Evolutionary conservation across 208 protist genomes (phyloP), one percentile per base, ranked within the genome.

Genomic region (Eutreptiella sp.): DNA sequence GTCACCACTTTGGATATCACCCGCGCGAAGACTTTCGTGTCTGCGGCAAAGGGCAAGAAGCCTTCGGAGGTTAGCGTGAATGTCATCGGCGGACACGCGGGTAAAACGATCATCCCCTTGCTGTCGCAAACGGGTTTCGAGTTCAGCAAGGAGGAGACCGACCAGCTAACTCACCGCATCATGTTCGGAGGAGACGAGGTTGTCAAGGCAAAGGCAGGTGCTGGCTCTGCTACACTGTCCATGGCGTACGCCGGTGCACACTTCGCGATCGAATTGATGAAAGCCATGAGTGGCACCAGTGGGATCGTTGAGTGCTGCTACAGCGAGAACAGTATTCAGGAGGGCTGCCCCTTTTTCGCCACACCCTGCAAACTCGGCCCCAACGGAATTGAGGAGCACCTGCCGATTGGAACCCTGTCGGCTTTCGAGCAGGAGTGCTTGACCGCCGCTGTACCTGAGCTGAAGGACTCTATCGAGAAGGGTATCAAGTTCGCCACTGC

Each of bases 11-110:
- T 95, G 34, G 92, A 97, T 58, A 81, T 85, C 9, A 58, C 94
- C 5, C 88, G 92, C 46, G 89, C 89, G 1, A 85, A 80, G 38
- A 81, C 80, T 33, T 97, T 95, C 72, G 77, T 97, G 60, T 59
- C 73, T 4, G 52, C 73, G 53, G 16, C 36, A 1, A 60, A 63
- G 23, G 54, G 45, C 50, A 19, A 9, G 24, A 45, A 64, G 16
- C 24, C 7, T 7, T 82, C 79, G 72, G 79, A 88, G 50, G 79
- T 75, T 35, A 71, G 76, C 46, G 83, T 92, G 34, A 84, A 84
- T 35, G 93, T 97, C 38, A 76, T 97, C 39, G 93, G 93, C 53
- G 93, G 93, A 28, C 93, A 97, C 76, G 93, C 90, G 60, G 93
- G 89, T 53, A 72, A 80, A 55, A 95, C 88, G 42, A 96, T 96